Percentiles rank a stretch among this genome's conserved stretches.
These are phyloP conservation scores for Skeletonema grethae DNA, from an alignment of 108 stramenopile species.

Conservation along the genomic window DNA sequence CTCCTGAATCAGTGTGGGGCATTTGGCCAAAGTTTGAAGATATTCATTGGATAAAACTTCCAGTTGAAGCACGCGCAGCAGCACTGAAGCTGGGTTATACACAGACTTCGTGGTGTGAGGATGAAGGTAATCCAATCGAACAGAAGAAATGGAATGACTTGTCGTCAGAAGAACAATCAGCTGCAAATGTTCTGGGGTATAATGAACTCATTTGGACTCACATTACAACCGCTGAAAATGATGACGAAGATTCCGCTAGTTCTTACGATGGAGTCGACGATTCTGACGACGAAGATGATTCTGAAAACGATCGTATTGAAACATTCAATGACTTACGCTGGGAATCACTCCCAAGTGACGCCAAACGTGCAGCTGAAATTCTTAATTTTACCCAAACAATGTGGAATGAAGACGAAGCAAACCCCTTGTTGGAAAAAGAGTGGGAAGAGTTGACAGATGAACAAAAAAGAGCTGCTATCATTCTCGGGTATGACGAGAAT, in stretches of 20 bases:
- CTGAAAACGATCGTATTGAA: conserved; percentile 2
- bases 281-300: conserved; percentile 2
- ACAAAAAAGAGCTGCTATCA: conserved; percentile 14
- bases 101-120: neutral
- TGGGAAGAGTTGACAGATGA: conserved; percentile 17
- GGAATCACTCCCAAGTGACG: conserved; percentile 11
- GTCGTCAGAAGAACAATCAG: conserved; percentile 40
- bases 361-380: conserved; percentile 7
- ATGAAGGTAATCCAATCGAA: conserved; percentile 22
- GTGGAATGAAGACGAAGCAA: conserved; percentile 8
- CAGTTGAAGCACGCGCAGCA: conserved; percentile 10
- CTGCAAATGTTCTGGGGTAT: conserved; percentile 51
- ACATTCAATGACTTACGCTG: conserved; percentile 8
- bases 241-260: neutral
- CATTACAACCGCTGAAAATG: conserved; percentile 7
- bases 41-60: conserved; percentile 4
- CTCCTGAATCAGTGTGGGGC: conserved; percentile 17
- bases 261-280: neutral
- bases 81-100: conserved; percentile 18
- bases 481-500: conserved; percentile 23
- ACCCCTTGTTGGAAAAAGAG: neutral
- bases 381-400: neutral
- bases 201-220: conserved; percentile 46
- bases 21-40: conserved; percentile 24
- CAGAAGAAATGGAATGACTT: conserved; percentile 50